A percentile compares a stretch with the other conserved stretches of the same genome.
Conservation (phyloP, 1,284 basidiomycete genomes). For the Tremellales sp. region DNA sequence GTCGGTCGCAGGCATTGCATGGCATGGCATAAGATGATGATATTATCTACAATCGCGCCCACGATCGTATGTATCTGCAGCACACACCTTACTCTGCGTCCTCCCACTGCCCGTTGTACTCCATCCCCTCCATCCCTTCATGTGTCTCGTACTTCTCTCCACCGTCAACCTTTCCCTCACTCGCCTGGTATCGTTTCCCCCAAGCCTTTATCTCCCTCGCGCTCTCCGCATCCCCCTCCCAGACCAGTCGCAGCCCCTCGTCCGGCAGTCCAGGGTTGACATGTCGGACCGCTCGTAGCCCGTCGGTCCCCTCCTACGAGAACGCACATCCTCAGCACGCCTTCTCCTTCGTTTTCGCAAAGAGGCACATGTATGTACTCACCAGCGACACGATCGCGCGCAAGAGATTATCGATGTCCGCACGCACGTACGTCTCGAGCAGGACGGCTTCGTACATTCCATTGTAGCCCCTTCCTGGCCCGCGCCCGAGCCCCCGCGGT, state of each 20-base stretch:
- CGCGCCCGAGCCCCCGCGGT: neutral
- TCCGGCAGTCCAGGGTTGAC: slow-evolving; percentile 15
- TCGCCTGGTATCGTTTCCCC: slow-evolving; percentile 6
- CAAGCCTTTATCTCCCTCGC: slow-evolving; percentile 17
- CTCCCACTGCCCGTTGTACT: neutral
- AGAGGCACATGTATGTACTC: neutral
- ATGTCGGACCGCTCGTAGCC: slow-evolving; percentile 12
- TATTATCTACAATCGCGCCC: neutral
- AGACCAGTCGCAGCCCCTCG: slow-evolving; percentile 17
- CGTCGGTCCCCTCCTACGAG: neutral
- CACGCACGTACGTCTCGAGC: slow-evolving; percentile 8
- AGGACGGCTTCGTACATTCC: slow-evolving; percentile 16
- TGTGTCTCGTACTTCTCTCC: neutral
- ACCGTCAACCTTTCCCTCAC: neutral
- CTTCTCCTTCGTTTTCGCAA: neutral
- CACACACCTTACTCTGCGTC: neutral
- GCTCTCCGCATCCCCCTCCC: slow-evolving; percentile 7
- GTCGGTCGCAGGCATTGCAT: neutral
- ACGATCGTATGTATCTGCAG: neutral
- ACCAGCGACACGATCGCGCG: slow-evolving; percentile 5
- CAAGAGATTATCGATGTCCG: slow-evolving; percentile 12
- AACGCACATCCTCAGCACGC: neutral
- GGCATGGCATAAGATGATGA: no score
- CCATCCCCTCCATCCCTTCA: neutral
- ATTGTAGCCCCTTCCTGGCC: slow-evolving; percentile 10